phyloP scores from a whole-genome alignment of 371 early-diverging fungal genomes.

The Rhizomucor miehei region DNA sequence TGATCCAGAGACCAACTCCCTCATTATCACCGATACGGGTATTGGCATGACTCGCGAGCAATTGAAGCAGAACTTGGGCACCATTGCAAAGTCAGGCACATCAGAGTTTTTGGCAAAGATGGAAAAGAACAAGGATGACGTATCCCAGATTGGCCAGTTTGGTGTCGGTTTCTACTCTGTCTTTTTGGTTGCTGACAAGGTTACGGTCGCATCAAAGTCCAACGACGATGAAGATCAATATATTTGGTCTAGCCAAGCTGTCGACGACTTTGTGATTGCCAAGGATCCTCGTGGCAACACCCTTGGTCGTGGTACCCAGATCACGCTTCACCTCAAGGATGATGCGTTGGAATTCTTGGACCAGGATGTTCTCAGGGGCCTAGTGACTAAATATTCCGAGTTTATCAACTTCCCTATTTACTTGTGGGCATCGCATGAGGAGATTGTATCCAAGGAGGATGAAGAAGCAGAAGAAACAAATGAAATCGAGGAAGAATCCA shows the following conservation, averaged over 20 bases:
- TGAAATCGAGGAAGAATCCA: slow-evolving; percentile 47
- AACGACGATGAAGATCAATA: slow-evolving; percentile 76
- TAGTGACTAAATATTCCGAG: slow-evolving; percentile 87
- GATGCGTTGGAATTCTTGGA: slow-evolving; percentile 85
- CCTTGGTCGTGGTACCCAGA: slow-evolving; percentile 83
- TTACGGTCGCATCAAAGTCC: slow-evolving; percentile 91
- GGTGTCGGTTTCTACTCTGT: slow-evolving; percentile 98
- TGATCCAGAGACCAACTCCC: slow-evolving; percentile 60
- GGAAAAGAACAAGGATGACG: slow-evolving; percentile 58
- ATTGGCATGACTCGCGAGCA: slow-evolving; percentile 96
- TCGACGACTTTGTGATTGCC: slow-evolving; percentile 79
- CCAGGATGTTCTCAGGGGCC: slow-evolving; percentile 52
- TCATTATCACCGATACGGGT: slow-evolving; percentile 91
- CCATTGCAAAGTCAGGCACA: slow-evolving; percentile 92
- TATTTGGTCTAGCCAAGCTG: slow-evolving; percentile 83
- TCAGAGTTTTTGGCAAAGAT: slow-evolving; percentile 78
- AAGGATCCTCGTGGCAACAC: slow-evolving; percentile 87
- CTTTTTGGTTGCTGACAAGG: slow-evolving; percentile 93
- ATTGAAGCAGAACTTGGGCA: slow-evolving; percentile 90
- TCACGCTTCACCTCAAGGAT: slow-evolving; percentile 86
- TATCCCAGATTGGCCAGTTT: slow-evolving; percentile 94
- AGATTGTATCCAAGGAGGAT: slow-evolving; percentile 35
- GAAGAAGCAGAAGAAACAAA: slow-evolving; percentile 34
- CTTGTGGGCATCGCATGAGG: slow-evolving; percentile 61
- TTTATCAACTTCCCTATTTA: slow-evolving; percentile 95